Evolutionary conservation across 108 stramenopile species (phyloP).

Genomic region (Seminavis robusta): DNA sequence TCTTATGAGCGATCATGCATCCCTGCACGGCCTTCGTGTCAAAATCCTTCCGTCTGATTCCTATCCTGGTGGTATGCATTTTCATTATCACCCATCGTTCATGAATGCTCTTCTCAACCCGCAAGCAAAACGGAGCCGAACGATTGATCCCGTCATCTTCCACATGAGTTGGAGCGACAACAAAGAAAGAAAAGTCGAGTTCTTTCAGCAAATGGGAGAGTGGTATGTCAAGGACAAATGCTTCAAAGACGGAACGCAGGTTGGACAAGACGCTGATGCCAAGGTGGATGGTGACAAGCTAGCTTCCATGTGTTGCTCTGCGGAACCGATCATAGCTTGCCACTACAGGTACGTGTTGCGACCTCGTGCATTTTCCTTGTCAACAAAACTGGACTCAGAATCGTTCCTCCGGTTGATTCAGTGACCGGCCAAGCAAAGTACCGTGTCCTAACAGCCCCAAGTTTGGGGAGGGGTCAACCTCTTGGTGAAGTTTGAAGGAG

Average conservation of each 20-base stretch:
- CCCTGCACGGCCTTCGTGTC: constrained; percentile 53
- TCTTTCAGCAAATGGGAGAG: constrained; percentile 51
- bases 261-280: neutral
- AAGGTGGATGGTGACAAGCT: constrained; percentile 1
- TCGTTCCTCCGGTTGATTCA: too few relatives aligned
- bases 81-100: constrained; percentile 23
- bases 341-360: constrained; percentile 57
- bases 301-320: constrained; percentile 41
- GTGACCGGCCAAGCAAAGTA: too few relatives aligned
- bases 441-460: too few relatives aligned
- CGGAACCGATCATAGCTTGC: constrained; percentile 39
- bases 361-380: too few relatives aligned
- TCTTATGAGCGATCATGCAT: constrained; percentile 56
- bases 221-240: constrained; percentile 53
- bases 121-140: too few relatives aligned
- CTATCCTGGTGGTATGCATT: constrained; percentile 52
- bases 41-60: constrained; percentile 56
- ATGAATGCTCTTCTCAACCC: constrained; percentile 25
- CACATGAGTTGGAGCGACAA: constrained; percentile 69
- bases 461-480: too few relatives aligned
- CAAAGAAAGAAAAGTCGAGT: constrained; percentile 59
- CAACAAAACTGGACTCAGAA: too few relatives aligned
- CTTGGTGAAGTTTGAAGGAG: too few relatives aligned
- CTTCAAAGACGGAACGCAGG: constrained; percentile 13
- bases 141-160: constrained; percentile 33